phyloP scores from a whole-genome alignment of 2,329 filamentous ascomycete genomes.

The Colletotrichum cordylinicola region DNA sequence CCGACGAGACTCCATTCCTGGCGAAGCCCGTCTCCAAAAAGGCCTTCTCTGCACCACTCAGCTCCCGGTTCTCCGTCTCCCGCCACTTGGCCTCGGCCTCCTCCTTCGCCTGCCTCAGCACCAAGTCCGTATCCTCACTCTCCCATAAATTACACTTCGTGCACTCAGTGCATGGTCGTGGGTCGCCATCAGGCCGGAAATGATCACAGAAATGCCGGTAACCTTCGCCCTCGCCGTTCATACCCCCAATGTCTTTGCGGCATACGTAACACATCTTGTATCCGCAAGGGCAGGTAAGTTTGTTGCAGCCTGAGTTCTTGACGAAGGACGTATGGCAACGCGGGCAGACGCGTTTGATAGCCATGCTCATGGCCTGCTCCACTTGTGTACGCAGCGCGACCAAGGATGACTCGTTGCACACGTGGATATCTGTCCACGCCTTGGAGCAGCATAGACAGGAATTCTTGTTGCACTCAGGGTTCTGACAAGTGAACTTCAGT shows the following conservation, averaged over 20 bases:
- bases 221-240: slow-evolving; percentile 61
- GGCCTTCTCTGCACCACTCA: slow-evolving; percentile 60
- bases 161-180: slow-evolving; percentile 76
- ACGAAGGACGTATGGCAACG: slow-evolving; percentile 91
- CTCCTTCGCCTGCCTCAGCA: slow-evolving; percentile 71
- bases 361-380: slow-evolving; percentile 91
- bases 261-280: slow-evolving; percentile 99
- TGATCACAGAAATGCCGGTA: slow-evolving; percentile 97
- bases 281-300: slow-evolving; percentile 92
- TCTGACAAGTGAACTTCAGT: slow-evolving; percentile 79
- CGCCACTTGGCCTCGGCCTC: slow-evolving; percentile 77
- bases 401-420: slow-evolving; percentile 84
- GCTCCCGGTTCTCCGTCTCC: slow-evolving; percentile 64
- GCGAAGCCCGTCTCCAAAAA: slow-evolving; percentile 62
- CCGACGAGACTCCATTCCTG: slow-evolving; percentile 25
- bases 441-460: slow-evolving; percentile 87
- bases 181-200: slow-evolving; percentile 82
- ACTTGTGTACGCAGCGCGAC: slow-evolving; percentile 86
- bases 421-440: slow-evolving; percentile 85
- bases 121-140: slow-evolving; percentile 73
- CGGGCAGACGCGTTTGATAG: slow-evolving; percentile 94
- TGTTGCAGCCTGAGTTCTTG: slow-evolving; percentile 94
- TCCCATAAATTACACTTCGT: slow-evolving; percentile 82
- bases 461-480: slow-evolving; percentile 67
- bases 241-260: slow-evolving; percentile 71